A percentile compares a stretch with the other conserved stretches of the same genome.
Conservation (phyloP, 2,329 filamentous ascomycete species). For the Davidsoniella neocaledoniae region DNA sequence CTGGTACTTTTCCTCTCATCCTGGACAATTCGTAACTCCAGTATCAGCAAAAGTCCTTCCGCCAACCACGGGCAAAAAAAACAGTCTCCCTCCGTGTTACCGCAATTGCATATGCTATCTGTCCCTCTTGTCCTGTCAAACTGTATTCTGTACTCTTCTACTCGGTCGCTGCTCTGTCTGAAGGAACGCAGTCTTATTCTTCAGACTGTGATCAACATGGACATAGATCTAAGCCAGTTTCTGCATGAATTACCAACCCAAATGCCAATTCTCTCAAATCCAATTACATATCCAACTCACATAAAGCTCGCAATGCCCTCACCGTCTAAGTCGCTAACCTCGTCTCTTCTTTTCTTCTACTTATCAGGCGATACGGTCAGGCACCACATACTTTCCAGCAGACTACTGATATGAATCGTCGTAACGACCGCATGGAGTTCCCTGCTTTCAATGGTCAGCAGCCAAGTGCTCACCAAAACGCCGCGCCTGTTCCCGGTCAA, state of each 20-base stretch:
- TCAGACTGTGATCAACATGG: not conserved
- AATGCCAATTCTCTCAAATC: too few relatives aligned
- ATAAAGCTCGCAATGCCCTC: too few relatives aligned
- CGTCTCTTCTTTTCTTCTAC: not conserved
- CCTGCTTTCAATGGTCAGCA: conserved; percentile 21
- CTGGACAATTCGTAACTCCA: not conserved
- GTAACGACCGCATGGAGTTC: conserved; percentile 28
- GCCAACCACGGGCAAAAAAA: conserved; percentile 4
- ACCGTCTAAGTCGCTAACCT: not conserved
- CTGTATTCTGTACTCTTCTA: too few relatives aligned
- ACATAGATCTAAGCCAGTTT: too few relatives aligned
- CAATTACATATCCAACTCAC: not conserved
- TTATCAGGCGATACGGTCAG: conserved; percentile 6
- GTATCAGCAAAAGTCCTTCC: conserved; percentile 1
- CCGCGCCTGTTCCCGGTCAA: conserved; percentile 21
- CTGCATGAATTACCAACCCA: too few relatives aligned
- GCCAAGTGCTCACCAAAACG: conserved; percentile 19
- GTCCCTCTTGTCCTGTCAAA: too few relatives aligned
- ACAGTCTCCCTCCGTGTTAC: not conserved
- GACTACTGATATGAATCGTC: conserved; percentile 27
- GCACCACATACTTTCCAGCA: conserved; percentile 31
- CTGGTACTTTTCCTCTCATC: conserved; percentile 9
- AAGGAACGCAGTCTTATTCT: not conserved
- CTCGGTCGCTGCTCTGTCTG: too few relatives aligned
- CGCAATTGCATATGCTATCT: too few relatives aligned